Evolutionary conservation across 2,329 filamentous ascomycete genomes (phyloP), one percentile per base, ranked within the genome.

Genomic region (Phyllosticta capitalensis): DNA sequence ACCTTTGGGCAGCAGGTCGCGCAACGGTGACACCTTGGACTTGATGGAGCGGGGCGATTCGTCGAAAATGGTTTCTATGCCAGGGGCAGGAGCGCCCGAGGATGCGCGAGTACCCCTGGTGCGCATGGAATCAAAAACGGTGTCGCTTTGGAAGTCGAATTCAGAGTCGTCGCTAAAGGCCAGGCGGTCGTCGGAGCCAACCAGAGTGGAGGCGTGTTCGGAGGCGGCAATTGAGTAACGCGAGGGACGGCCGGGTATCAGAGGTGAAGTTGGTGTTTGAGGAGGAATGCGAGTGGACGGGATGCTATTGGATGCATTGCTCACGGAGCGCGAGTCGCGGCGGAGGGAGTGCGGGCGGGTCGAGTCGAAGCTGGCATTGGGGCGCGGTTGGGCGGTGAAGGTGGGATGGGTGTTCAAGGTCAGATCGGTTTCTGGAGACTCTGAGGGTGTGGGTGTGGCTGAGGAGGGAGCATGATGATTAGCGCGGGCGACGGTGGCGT

Each of bases 41-140:
- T 76, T 75, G 26, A 68, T 65, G 17, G 72, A 67, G 7, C 83
- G 82, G 38, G 86, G 87, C 14, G 87, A 89, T 66, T 92, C 88
- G 72, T 92, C 88, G 71, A 91, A 92, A 78, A 91, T 88, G 22
- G 84, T 89, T 67, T 91, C 88, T 55, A 91, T 84, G 54, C 79
- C 76, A 17, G 88, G 87, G 26, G 86, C 87, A 68, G 89, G 84
- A 53, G 84, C 80, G 33, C 83, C 82, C 61, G 85, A 83, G 58
- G 82, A 79, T 63, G 85, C 87, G 62, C 82, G 81, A 9, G 87
- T 90, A 48, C 82, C 85, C 61, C 82, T 79, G 17, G 88, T 91
- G 57, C 87, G 85, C 65, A 90, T 74, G 28, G 88, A 91, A 75
- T 92, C 89, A 71, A 85, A 91, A 59, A 88, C 79, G 19, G 84